Percentiles rank a stretch among this genome's conserved stretches.
phyloP scores from a whole-genome alignment of 2,329 filamentous ascomycete genomes.

The Fusarium graminum region DNA sequence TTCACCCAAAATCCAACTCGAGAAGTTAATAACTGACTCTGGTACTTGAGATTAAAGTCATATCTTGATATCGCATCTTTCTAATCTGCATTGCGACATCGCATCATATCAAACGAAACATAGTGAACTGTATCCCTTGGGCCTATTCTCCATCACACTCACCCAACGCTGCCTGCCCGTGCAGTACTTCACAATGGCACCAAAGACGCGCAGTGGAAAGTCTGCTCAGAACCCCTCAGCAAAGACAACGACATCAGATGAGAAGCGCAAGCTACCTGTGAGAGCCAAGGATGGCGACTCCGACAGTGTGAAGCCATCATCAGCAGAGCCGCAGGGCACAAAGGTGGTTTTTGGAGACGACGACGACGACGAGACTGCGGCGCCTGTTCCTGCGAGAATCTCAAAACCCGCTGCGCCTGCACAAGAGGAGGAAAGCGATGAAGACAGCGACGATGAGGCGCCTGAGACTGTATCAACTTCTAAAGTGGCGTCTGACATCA shows the following conservation, averaged over 20 bases:
- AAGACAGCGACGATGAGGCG: constrained; percentile 66
- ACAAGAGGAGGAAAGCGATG: constrained; percentile 53
- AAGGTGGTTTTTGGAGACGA: constrained; percentile 55
- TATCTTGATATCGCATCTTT: background rate
- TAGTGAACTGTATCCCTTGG: background rate
- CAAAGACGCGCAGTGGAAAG: constrained; percentile 52
- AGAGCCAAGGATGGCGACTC: constrained; percentile 52
- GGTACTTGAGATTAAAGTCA: background rate
- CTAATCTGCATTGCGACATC: background rate
- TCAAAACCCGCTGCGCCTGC: constrained; percentile 33
- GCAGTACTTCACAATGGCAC: constrained; percentile 42
- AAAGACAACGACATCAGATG: constrained; percentile 27
- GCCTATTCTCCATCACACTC: constrained; percentile 7
- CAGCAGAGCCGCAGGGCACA: constrained; percentile 42
- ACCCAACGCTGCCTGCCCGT: constrained; percentile 10
- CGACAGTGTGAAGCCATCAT: constrained; percentile 9
- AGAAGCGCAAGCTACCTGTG: constrained; percentile 52
- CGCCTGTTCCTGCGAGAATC: constrained; percentile 15
- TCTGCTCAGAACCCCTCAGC: constrained; percentile 37
- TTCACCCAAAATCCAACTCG: constrained; percentile 18
- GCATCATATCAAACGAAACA: background rate
- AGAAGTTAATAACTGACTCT: background rate
- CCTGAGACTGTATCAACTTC: constrained; percentile 70
- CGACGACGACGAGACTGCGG: constrained; percentile 48
- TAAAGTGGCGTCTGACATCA: constrained; percentile 61